A percentile compares a stretch with the other conserved stretches of the same genome.
phyloP scores from a whole-genome alignment of 495 filamentous ascomycete genomes.

The Bryoglossum gracile region DNA sequence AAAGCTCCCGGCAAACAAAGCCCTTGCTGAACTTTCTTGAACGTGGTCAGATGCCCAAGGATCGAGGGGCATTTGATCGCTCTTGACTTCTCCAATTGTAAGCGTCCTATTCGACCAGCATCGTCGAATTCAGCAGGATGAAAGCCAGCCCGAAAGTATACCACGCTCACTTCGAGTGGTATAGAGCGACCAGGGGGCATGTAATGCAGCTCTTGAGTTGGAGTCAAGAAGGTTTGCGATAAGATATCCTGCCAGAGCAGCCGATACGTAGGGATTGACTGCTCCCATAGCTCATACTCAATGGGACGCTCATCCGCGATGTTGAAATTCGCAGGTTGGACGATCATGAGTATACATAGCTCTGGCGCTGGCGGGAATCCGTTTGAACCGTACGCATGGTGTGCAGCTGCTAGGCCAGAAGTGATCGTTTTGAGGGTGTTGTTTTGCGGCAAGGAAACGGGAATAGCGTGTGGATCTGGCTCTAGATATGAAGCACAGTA shows the following conservation, averaged over 20 bases:
- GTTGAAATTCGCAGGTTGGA: conserved; percentile 80
- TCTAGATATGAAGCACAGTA: too few relatives aligned
- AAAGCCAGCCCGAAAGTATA: conserved; percentile 85
- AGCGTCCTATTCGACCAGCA: conserved; percentile 40
- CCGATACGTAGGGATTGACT: conserved; percentile 63
- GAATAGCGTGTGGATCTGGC: conserved; percentile 19
- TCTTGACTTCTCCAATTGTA: conserved; percentile 73
- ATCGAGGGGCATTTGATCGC: conserved; percentile 91
- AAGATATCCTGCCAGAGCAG: conserved; percentile 62
- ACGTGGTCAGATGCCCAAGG: conserved; percentile 81
- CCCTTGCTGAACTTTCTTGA: conserved; percentile 95
- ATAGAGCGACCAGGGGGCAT: conserved; percentile 54
- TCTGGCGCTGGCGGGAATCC: conserved; percentile 11
- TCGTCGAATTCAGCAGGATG: conserved; percentile 54
- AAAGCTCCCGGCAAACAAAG: conserved; percentile 61
- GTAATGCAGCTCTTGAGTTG: conserved; percentile 69
- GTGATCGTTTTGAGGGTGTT: conserved; percentile 59
- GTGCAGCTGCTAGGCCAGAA: conserved; percentile 63
- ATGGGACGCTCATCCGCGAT: conserved; percentile 81
- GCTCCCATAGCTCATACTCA: conserved; percentile 57
- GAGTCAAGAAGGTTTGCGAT: conserved; percentile 53
- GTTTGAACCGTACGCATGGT: conserved; percentile 62
- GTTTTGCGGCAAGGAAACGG: conserved; percentile 54
- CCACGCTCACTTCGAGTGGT: conserved; percentile 68
- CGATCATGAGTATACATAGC: conserved; percentile 71